A percentile compares a stretch with the other conserved stretches of the same genome.
Evolutionary conservation across 2,329 filamentous ascomycete genomes (phyloP).

Genomic region (Trichoderma brevicompactum): DNA sequence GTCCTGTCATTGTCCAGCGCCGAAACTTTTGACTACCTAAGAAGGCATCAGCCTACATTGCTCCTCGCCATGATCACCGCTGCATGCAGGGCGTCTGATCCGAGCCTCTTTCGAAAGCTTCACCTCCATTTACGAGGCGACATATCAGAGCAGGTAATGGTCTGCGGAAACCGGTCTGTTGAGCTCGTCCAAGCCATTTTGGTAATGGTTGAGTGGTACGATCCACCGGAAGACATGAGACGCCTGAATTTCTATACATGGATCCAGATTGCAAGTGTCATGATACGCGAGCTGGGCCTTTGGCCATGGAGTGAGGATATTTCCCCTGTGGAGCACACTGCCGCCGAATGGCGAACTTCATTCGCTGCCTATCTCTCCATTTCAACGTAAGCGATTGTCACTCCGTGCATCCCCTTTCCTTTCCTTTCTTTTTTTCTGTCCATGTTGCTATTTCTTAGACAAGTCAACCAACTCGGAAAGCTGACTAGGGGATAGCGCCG

Average conservation of each 20-base stretch:
- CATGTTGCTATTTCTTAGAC: not conserved
- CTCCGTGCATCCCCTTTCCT: not conserved
- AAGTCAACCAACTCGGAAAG: not conserved
- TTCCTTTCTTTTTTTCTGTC: not conserved
- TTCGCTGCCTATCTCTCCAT: slow-evolving; percentile 10
- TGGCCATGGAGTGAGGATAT: slow-evolving; percentile 12
- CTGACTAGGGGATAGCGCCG: slow-evolving; percentile 1
- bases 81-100: slow-evolving; percentile 2
- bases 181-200: not conserved
- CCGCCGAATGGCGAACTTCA: not conserved
- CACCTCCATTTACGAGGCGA: not conserved
- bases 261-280: not conserved
- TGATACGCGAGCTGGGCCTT: not conserved
- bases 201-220: slow-evolving; percentile 11
- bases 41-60: not conserved
- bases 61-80: not conserved
- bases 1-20: not conserved
- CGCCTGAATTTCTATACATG: not conserved
- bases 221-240: not conserved
- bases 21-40: not conserved
- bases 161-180: not conserved
- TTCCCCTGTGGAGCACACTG: not conserved
- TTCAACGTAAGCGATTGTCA: not conserved
- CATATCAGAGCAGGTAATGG: slow-evolving; percentile 5
- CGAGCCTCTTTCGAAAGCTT: slow-evolving; percentile 2